phyloP scores from a whole-genome alignment of 2,329 filamentous ascomycete genomes.

The Malbranchea cinnamomea region DNA sequence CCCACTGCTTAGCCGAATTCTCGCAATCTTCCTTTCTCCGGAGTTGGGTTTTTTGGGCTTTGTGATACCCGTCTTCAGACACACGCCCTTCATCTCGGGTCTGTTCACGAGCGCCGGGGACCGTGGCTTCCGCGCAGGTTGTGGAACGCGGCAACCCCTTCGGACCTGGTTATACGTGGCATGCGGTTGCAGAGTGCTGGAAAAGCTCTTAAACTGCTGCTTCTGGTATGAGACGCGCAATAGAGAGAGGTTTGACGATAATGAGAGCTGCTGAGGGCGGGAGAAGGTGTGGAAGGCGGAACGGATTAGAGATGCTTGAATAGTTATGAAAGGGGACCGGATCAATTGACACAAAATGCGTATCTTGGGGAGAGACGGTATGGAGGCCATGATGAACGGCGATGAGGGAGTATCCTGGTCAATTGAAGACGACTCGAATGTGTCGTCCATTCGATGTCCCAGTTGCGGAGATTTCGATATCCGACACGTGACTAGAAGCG shows the following conservation, averaged over 20 bases:
- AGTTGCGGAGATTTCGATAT: constrained; percentile 3
- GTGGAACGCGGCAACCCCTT: constrained; percentile 60
- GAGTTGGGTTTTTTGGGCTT: constrained; percentile 99
- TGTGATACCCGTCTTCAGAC: constrained; percentile 80
- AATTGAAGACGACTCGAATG: constrained; percentile 5
- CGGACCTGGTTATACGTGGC: constrained; percentile 63
- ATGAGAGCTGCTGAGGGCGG: constrained; percentile 9
- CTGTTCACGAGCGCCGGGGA: constrained; percentile 68
- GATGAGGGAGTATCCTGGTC: constrained; percentile 1
- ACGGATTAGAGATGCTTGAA: constrained; percentile 15
- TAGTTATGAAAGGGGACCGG: constrained; percentile 14
- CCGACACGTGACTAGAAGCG: constrained; percentile 16
- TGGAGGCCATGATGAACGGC: constrained; percentile 12
- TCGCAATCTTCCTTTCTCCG: constrained; percentile 87
- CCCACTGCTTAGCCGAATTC: constrained; percentile 75
- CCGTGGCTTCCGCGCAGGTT: constrained; percentile 69
- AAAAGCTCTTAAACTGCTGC: constrained; percentile 32
- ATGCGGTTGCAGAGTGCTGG: constrained; percentile 39
- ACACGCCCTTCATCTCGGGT: constrained; percentile 87
- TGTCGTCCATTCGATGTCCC: constrained; percentile 5
- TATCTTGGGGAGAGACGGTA: constrained; percentile 21
- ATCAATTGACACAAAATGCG: constrained; percentile 20
- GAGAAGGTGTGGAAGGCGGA: constrained; percentile 10
- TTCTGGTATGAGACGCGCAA: constrained; percentile 12
- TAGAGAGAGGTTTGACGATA: constrained; percentile 14